Evolutionary conservation across 169 alveolate genomes (phyloP), one percentile per base, ranked within the genome.

Genomic region (Haemoproteus tartakovskyi): DNA sequence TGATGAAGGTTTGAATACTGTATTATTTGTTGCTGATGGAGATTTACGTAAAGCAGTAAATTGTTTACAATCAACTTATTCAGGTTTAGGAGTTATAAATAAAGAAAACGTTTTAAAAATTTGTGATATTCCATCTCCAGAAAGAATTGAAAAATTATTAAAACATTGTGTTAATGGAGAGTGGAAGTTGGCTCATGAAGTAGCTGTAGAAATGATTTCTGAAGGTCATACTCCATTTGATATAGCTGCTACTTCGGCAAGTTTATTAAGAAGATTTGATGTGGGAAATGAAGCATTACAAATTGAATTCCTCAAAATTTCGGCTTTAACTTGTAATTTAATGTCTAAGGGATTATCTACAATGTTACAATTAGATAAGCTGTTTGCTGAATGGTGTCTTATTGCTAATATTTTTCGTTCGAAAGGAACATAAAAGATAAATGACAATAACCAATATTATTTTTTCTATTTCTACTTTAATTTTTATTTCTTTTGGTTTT

Each of bases 1-100:
- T 16, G 87, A 88, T 30, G 92, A 91, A 48, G 97, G 96, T 12
- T 74, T 88, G 26, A 90, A 93, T 47, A 91, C 97, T 27, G 89
- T 92, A 48, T 88, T 95, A n/a, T 89, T 82, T 45, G 88, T 96
- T 14, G 97, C 98, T 50, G 95, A 92, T 62, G 99, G 99, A 19
- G 99, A 97, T 90, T 96, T 97, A 99, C 93, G 99, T 37, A 94
- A 96, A 79, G 97, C 95, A 21, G 89, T 97, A 56, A 97, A 97
- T 89, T 91, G 97, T 63, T 85, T 97, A 48, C 98, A 97, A 84
- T 97, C 98, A n/a, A 96, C 99, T 2, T 87, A 91, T 46, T 94
- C 98, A 5, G 99, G 99, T 2, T 96, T 94, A 87, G 93, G 93
- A 6, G 48, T 88, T 48, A 95, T 98, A 27, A 94, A 93, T 63